Evolutionary conservation across 164 flowering plant species (phyloP).

Genomic region (Liquidambar formosana): DNA sequence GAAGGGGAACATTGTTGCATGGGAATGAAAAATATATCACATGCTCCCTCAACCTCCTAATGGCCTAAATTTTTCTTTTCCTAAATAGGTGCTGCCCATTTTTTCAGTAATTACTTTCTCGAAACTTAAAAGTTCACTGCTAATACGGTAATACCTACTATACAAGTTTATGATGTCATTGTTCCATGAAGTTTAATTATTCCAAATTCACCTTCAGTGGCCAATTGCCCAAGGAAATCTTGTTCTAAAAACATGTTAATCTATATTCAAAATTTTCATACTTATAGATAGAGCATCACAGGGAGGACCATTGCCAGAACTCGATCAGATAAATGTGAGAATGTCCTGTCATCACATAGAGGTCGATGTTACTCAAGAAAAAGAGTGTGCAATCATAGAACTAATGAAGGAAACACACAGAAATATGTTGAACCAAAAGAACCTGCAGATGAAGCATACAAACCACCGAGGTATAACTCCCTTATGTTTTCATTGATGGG

Average conservation of each 20-base stretch:
- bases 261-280: background rate
- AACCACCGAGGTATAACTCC: background rate
- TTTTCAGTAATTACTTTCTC: no score
- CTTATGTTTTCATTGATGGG: background rate
- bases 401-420: background rate
- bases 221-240: background rate
- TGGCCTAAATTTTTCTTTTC: no score
- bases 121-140: no score
- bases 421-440: background rate
- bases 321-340: background rate
- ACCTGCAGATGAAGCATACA: background rate
- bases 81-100: no score
- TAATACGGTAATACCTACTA: no score
- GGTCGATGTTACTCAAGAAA: background rate
- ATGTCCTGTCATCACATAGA: background rate
- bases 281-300: background rate
- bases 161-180: no score
- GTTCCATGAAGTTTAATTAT: no score
- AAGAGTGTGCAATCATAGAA: background rate
- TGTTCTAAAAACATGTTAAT: background rate
- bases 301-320: slow-evolving; percentile 3
- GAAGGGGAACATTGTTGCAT: no score
- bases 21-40: no score
- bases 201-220: no score
- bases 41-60: no score